Evolutionary conservation across 108 stramenopile genomes (phyloP), one percentile per base, ranked within the genome.

Genomic region (Cyclotella sp.): DNA sequence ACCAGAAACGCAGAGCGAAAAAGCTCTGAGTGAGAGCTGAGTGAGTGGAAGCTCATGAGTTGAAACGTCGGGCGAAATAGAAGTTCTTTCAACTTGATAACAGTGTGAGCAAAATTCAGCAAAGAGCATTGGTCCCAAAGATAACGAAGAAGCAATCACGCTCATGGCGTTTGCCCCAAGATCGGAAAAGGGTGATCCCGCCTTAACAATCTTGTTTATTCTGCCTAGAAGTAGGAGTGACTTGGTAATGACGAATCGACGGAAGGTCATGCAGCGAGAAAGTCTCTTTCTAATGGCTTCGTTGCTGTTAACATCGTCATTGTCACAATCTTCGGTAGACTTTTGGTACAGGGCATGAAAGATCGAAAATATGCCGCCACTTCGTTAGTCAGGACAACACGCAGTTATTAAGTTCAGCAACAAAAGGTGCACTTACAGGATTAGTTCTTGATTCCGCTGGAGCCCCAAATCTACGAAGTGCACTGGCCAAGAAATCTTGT

Each of bases 91-190:
- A 19, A 76, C 27, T 2, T 76, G 55, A 78, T 73, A 78, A 19
- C 72, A 78, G 47, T 83, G 72, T 19, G 73, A 18, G 28, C 75
- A 75, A 61, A 83, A 83, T 28, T 83, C 82, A 49, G 72, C 61
- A 41, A 78, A 83, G 11, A 76, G 63, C 40, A 83, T 45, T 4
- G 72, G 75, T 10, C 82, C 82, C 29, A 83, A 49, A 29, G 47
- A 61, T 7, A 81, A 34, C 26, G 68, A 84, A 0, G 67, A 39
- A 19, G 79, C 79, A 27, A 80, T 71, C 47, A 44, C 53, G 13
- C 54, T 40, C 24, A 11, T 52, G 14, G 66, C 46, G 30, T 65
- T 47, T 34, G 22, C 54, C n/a, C 53, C 42, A 63, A 69, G 62
- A 54, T 69, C 14, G 19, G 40, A 22, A 72, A 81, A 76, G 3